These are phyloP conservation scores for Gastrodia elata DNA, from an alignment of 106 monocot species.

Conservation along the genomic window DNA sequence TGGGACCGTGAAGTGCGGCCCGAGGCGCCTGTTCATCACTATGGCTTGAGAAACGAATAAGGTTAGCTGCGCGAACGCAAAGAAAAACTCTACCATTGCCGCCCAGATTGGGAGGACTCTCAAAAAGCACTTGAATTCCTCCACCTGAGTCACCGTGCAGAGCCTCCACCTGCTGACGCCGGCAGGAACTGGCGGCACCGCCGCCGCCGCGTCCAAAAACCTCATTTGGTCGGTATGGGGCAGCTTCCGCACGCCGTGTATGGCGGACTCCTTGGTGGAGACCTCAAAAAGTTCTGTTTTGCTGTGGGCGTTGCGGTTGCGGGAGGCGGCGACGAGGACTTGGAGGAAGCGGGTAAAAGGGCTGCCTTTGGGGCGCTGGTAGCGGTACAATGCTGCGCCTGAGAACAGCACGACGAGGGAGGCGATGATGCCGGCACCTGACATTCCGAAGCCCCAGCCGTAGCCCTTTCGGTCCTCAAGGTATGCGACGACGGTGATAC, in stretches of 20 bases:
- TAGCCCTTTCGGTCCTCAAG: slow-evolving; percentile 45
- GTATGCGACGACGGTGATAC: slow-evolving; percentile 50
- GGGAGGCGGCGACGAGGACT: slow-evolving; percentile 15
- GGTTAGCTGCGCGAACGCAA: slow-evolving; percentile 41
- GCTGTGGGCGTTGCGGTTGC: slow-evolving; percentile 3
- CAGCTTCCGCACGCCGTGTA: slow-evolving; percentile 20
- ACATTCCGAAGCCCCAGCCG: slow-evolving; percentile 33
- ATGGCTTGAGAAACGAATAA: slow-evolving; percentile 42
- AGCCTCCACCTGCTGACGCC: slow-evolving; percentile 26
- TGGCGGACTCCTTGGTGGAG: slow-evolving; percentile 10
- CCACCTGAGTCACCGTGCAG: slow-evolving; percentile 55
- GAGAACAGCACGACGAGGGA: slow-evolving; percentile 19
- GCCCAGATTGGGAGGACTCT: slow-evolving; percentile 52
- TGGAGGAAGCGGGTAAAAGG: slow-evolving; percentile 24
- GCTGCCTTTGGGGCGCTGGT: slow-evolving; percentile 22
- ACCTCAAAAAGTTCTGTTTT: slow-evolving; percentile 19
- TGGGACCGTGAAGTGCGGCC: slow-evolving; percentile 18
- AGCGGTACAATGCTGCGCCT: slow-evolving; percentile 13
- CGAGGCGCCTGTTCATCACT: slow-evolving; percentile 25
- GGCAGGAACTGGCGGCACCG: neutral
- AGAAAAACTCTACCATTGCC: slow-evolving; percentile 28
- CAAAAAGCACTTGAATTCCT: slow-evolving; percentile 46
- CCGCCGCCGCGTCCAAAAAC: slow-evolving; percentile 24
- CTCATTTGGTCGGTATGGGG: slow-evolving; percentile 18
- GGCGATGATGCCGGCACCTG: slow-evolving; percentile 6